Conservation (phyloP, 306 rosid genomes). For the Sesbania bispinosa region DNA sequence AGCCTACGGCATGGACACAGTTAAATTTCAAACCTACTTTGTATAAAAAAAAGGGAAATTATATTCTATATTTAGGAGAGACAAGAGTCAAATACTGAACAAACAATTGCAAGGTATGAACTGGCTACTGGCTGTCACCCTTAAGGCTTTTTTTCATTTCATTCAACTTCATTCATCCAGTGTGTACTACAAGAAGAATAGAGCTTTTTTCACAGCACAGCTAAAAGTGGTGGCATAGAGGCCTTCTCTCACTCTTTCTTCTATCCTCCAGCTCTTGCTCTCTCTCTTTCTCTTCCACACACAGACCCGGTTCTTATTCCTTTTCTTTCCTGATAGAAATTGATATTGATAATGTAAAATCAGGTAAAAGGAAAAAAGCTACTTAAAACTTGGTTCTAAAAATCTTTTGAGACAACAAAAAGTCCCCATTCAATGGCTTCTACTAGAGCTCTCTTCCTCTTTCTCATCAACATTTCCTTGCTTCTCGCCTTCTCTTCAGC, state of each 20-base stretch:
- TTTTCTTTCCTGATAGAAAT: conserved; percentile 30
- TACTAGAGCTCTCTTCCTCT: conserved; percentile 35
- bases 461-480: conserved; percentile 39
- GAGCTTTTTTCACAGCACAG: conserved; percentile 15
- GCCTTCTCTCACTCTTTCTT: not conserved
- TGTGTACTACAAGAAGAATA: not conserved
- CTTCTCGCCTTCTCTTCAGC: conserved; percentile 52
- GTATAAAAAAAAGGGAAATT: not conserved
- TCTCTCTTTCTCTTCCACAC: not conserved
- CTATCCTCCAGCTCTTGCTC: not conserved
- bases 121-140: conserved; percentile 58
- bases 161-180: not conserved
- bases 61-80: not conserved
- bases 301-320: not conserved
- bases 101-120: conserved; percentile 33
- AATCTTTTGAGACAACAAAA: conserved; percentile 16
- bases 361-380: conserved; percentile 6
- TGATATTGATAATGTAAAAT: conserved; percentile 42
- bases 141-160: conserved; percentile 11
- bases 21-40: conserved; percentile 2
- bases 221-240: not conserved
- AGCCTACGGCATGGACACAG: not conserved
- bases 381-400: conserved; percentile 12
- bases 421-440: conserved; percentile 47
- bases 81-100: conserved; percentile 17